Percentiles rank a stretch among this genome's conserved stretches.
These are phyloP conservation scores for Pleurozium schreberi DNA, from an alignment of 225 moss, liverwort and hornwort genomes.

Conservation along the genomic window DNA sequence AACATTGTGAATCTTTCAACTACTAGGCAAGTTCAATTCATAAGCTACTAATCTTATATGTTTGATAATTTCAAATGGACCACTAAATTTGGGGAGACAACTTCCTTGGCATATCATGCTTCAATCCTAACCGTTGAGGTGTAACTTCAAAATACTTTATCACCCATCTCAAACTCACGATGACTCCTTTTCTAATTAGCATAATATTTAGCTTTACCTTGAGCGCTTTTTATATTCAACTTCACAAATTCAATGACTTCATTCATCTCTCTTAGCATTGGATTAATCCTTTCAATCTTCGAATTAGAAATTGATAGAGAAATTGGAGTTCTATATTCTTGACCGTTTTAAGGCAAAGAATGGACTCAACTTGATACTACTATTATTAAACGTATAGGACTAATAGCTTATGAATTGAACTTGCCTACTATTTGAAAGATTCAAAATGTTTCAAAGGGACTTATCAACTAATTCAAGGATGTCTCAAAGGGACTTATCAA, in stretches of 20 bases:
- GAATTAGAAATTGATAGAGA: neutral
- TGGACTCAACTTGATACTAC: neutral
- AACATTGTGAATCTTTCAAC: neutral
- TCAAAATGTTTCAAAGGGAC: too few species aligned
- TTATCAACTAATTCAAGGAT: too few species aligned
- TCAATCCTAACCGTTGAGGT: neutral
- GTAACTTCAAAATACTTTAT: neutral
- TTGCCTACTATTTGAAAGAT: too few species aligned
- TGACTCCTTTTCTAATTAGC: rapidly evolving
- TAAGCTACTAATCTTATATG: too few species aligned
- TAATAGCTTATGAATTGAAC: too few species aligned
- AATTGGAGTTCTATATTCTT: neutral
- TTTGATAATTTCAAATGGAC: too few species aligned
- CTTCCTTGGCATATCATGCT: neutral
- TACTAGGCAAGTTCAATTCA: neutral
- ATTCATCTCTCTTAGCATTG: neutral
- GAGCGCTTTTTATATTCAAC: neutral
- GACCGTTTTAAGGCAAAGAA: neutral
- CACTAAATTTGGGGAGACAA: too few species aligned
- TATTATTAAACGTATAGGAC: too few species aligned
- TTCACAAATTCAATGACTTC: neutral
- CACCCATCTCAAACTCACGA: neutral
- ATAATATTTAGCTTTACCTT: neutral
- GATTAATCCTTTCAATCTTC: neutral
- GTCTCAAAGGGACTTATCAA: too few species aligned